phyloP scores from a whole-genome alignment of 768 basidiomycete genomes.

The Lepiota venenata region DNA sequence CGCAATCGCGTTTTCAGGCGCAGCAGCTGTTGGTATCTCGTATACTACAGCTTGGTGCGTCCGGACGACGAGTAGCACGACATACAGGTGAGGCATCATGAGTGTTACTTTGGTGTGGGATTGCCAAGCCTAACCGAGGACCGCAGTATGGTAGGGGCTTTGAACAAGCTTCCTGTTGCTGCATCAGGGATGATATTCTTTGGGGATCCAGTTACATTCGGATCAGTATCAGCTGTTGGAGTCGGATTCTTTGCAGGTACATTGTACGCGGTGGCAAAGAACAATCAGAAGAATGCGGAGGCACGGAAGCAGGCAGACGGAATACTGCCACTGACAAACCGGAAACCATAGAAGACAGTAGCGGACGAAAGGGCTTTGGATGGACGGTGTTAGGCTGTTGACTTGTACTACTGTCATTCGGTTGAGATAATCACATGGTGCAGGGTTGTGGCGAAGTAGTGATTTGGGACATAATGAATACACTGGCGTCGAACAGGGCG shows the following conservation, averaged over 20 bases:
- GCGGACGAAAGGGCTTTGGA: constrained; percentile 18
- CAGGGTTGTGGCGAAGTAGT: background rate
- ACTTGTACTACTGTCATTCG: constrained; percentile 10
- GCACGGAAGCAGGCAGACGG: constrained; percentile 44
- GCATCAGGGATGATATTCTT: constrained; percentile 99
- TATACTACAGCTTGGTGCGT: constrained; percentile 99
- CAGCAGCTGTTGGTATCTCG: constrained; percentile 95
- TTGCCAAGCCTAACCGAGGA: constrained; percentile 11
- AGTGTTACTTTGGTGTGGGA: constrained; percentile 13
- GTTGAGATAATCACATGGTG: constrained; percentile 22
- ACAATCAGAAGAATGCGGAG: constrained; percentile 83
- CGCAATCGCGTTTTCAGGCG: constrained; percentile 96
- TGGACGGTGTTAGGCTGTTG: constrained; percentile 2
- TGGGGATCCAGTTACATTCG: constrained; percentile 83
- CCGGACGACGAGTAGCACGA: constrained; percentile 92
- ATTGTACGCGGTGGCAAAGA: constrained; percentile 92
- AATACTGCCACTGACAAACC: constrained; percentile 61
- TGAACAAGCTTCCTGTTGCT: constrained; percentile 97
- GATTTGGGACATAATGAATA: background rate
- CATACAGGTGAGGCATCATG: constrained; percentile 70
- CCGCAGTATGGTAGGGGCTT: constrained; percentile 88
- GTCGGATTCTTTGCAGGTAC: constrained; percentile 92
- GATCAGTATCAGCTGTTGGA: constrained; percentile 83
- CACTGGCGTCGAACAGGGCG: background rate
- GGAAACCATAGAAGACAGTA: constrained; percentile 33